Evolutionary conservation across 2,329 filamentous ascomycete genomes (phyloP), one percentile per base, ranked within the genome.

Genomic region (Botrytis elliptica): DNA sequence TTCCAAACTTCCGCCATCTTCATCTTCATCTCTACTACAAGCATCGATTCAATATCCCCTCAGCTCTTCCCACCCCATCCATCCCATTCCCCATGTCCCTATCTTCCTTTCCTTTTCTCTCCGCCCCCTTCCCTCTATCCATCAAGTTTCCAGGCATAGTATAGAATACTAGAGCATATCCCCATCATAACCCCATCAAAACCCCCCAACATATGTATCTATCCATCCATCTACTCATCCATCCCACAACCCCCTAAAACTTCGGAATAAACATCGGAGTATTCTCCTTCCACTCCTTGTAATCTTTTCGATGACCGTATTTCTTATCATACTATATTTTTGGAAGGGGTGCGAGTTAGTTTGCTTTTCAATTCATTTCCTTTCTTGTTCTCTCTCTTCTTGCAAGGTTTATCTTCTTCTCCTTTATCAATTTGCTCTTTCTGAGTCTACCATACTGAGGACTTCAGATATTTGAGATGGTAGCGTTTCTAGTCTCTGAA

Each of bases 231-330:
- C 29, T 29, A 29, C 29, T 29, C 29, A 29, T 29, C 4, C 64
- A 25, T n/a, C 16, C 16, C 33, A 1, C 25, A 36, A 8, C 44
- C 5, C 40, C 33, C 38, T 55, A 89, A 20, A 91, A 77, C 82
- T 89, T 91, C 0, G 90, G 89, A 75, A 92, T 82, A 79, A 92
- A 87, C 83, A 87, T 88, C 0, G 89, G 89, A 29, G 89, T 92
- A 78, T 89, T 87, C 81, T 85, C 83, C 85, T 91, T 92, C 90
- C 90, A 92, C 80, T 87, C 84, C 79, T 89, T 86, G 78, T 93
- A 92, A 75, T 92, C 90, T 82, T 88, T 87, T 59, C 88, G 84
- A 75, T 90, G 83, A 0, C 89, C 90, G 78, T 88, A 92, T 71
- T 84, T 83, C 82, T 88, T 85, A 81, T 92, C 89, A 78, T 93